phyloP scores from a whole-genome alignment of 139 green algal species.

The Micractinium conductrix region DNA sequence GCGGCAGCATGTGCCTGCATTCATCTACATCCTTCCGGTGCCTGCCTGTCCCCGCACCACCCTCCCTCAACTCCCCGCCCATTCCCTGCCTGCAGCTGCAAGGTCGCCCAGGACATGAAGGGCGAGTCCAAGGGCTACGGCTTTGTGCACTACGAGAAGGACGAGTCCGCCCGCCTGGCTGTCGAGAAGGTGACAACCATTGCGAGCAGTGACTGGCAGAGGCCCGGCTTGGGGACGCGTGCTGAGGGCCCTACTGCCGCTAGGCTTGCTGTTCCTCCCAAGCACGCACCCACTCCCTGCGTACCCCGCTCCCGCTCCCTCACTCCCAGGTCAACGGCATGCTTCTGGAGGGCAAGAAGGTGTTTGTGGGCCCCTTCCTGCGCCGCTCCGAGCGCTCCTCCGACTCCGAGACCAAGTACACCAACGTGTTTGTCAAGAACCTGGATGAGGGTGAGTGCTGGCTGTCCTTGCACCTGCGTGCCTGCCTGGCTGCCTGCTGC shows the following conservation, averaged over 20 bases:
- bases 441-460: conserved; percentile 54
- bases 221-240: background rate
- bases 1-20: background rate
- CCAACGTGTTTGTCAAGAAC: conserved; percentile 96
- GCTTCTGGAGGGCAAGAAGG: conserved; percentile 71
- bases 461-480: too few relatives aligned
- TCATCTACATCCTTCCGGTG: background rate
- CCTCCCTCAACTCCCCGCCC: background rate
- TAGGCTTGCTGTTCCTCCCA: too few relatives aligned
- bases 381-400: conserved; percentile 73
- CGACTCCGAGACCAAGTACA: conserved; percentile 75
- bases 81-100: conserved; percentile 42
- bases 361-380: conserved; percentile 88
- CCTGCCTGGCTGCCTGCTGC: too few relatives aligned
- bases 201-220: too few relatives aligned
- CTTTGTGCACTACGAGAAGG: conserved; percentile 94
- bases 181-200: conserved; percentile 87
- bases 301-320: background rate
- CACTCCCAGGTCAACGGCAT: conserved; percentile 71
- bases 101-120: conserved; percentile 58
- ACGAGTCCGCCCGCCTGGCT: conserved; percentile 78
- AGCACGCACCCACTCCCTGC: background rate
- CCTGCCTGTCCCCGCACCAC: background rate
- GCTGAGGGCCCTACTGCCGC: too few relatives aligned
- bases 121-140: conserved; percentile 89